Base-by-base conservation (phyloP, 805 yeast species). In the Myxozyma nipponensis region DNA sequence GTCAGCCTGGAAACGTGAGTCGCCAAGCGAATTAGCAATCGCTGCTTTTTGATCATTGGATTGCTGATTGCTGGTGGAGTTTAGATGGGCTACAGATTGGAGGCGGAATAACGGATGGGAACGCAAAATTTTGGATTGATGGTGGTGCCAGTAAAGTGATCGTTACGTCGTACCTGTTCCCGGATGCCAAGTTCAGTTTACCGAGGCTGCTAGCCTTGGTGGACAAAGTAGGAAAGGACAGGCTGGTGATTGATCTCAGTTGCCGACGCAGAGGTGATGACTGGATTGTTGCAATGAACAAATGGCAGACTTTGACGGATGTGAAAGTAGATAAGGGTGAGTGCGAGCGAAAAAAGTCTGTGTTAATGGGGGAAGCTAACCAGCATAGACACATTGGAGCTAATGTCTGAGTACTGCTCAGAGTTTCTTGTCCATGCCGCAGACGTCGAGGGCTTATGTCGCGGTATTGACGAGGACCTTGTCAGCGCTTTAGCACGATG, bases 271-370 rank as follows among this genome's bases (percentile, higher is more conserved):
- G 63, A 46, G 69, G 66, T 1, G 63, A 54, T 17, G 66, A 72
- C 40, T 93, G 98, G 98, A 77, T 84, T 32, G 98, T 93, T n/a
- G 96, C 98, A 1, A 93, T 89, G 81, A 90, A 93, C 69, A 85
- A 89, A 68, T 93, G 99, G 99, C 97, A 90, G 66, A 85, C 90
- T 0, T 68, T 90, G 25, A 93, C 99, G 0, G 75, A 76, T 36
- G 75, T 82, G 40, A 76, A 70, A 48, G 72, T 93, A 47, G 72
- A 72, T 43, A 65, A 67, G 44, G 53, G 58, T 54, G 37, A 19
- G 46, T 21, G 17, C 4, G 9, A 9, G 26, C 6, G 6, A 13
- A 39, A 7, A 6, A 22, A 3, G 2, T 19, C 1, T 32, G 18
- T 18, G 26, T 28, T 39, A 25, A 7, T 19, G 39, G 39, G 17